Base-by-base conservation (phyloP, 805 yeast species). In the Blastobotrys peoriensis region DNA sequence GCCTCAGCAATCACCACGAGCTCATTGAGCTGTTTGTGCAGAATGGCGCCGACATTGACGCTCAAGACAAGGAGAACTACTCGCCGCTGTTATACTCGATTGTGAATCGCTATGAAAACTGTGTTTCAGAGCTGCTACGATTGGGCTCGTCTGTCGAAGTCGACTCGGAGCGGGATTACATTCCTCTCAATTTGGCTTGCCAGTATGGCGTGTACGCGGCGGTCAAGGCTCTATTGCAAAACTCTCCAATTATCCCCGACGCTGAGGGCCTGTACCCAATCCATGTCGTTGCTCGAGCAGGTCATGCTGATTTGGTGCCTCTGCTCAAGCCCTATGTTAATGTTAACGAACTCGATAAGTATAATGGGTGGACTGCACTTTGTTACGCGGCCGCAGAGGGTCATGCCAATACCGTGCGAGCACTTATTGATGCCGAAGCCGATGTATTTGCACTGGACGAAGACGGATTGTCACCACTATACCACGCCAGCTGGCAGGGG, bases 401-500 rank as follows among this genome's bases (percentile, higher is more conserved):
- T 1, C 86, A 83, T 60, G 73, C 72, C 3, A 66, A 72, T 36
- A 79, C 93, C 2, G 83, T 94, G 0, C 72, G 72, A 49, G 84
- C 78, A 40, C 70, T 93, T 46, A 74, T 93, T 16, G 75, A 76
- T 18, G 75, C 71, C 48, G 89, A 91, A 3, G 96, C 97, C 0
- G 74, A 78, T 45, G 70, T 82, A 46, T 67, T 69, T 35, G 60
- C 84, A 17, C 70, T 77, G 13, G 98, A 93, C 64, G 93, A 83
- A 48, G 85, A 86, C 48, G 84, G 87, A 3, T 75, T 76, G 54
- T 76, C 82, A 42, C 96, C 96, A 0, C 58, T 89, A 38, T 91
- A 84, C 61, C 86, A 91, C 61, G 91, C 97, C 20, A 84, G 89
- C 18, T 86, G 95, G 78, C 97, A 89, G 62, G 98, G 98, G 19